These are phyloP conservation scores for Aspergillus carlsbadensis DNA, from an alignment of 495 filamentous ascomycete genomes.

Conservation along the genomic window DNA sequence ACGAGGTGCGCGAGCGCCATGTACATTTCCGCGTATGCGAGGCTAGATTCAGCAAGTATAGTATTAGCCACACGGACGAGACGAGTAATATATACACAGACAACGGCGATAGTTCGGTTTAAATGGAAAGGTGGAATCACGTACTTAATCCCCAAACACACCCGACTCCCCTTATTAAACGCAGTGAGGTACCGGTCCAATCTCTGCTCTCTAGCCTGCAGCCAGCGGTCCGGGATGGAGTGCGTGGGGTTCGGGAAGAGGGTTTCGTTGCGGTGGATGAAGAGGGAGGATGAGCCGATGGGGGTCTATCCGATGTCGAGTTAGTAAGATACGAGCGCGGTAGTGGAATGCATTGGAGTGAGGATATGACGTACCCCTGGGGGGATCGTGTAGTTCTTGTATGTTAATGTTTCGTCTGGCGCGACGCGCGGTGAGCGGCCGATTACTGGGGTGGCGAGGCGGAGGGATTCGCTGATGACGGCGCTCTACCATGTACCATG, in stretches of 20 bases:
- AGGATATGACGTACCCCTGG: conserved; percentile 11
- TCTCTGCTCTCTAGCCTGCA: conserved; percentile 23
- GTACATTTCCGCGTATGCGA: conserved; percentile 8
- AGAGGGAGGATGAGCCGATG: conserved; percentile 37
- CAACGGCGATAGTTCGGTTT: not conserved
- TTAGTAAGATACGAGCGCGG: conserved; percentile 1
- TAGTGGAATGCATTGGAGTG: not conserved
- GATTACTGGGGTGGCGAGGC: conserved; percentile 34
- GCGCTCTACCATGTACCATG: conserved; percentile 31
- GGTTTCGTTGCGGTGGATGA: conserved; percentile 37
- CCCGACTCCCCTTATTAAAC: conserved; percentile 27
- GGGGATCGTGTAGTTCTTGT: conserved; percentile 25
- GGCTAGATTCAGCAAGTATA: not conserved
- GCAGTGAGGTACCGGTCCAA: conserved; percentile 25
- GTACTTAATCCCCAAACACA: conserved; percentile 31
- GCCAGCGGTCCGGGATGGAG: conserved; percentile 48
- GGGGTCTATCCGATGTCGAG: conserved; percentile 32
- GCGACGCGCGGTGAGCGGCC: conserved; percentile 35
- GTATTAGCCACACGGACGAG: not conserved
- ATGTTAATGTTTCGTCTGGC: conserved; percentile 29
- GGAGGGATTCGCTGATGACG: conserved; percentile 43
- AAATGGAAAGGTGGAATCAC: not conserved
- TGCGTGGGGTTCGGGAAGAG: conserved; percentile 41
- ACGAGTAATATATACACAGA: too few species aligned
- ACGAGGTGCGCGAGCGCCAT: not conserved